Conservation (phyloP, 495 filamentous ascomycete genomes). For the Daldinia childiae region DNA sequence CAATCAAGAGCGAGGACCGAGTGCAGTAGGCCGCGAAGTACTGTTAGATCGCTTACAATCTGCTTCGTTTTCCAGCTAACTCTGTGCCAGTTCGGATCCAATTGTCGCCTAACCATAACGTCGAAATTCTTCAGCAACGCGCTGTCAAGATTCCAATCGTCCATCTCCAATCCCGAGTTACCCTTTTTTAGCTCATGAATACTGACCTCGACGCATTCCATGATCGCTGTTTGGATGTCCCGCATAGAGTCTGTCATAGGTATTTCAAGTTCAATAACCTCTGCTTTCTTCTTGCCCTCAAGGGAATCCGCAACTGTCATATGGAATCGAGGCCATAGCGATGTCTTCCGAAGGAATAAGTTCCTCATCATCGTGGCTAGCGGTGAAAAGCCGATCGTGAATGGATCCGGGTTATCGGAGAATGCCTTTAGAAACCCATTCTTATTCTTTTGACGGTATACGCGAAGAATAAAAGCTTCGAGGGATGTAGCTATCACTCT, state of each 20-base stretch:
- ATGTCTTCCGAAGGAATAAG: constrained; percentile 86
- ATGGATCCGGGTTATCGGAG: constrained; percentile 92
- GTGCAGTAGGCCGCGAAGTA: constrained; percentile 87
- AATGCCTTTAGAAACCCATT: constrained; percentile 94
- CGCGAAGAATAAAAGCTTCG: constrained; percentile 94
- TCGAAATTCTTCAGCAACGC: constrained; percentile 94
- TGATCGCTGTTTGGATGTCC: constrained; percentile 90
- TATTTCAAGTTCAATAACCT: constrained; percentile 97
- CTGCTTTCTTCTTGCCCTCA: constrained; percentile 92
- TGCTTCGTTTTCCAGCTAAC: constrained; percentile 94
- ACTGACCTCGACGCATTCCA: constrained; percentile 96
- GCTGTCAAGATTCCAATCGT: constrained; percentile 96
- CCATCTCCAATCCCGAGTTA: constrained; percentile 91
- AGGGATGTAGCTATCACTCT: constrained; percentile 85
- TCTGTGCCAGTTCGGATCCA: constrained; percentile 97
- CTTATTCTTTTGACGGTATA: constrained; percentile 94
- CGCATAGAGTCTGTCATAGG: constrained; percentile 95
- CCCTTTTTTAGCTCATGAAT: constrained; percentile 90
- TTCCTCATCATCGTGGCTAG: constrained; percentile 92
- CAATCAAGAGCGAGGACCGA: constrained; percentile 87
- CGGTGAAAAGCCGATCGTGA: constrained; percentile 88
- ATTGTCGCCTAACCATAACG: constrained; percentile 82
- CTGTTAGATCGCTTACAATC: constrained; percentile 87
- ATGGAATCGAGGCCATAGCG: constrained; percentile 96
- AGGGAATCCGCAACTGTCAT: constrained; percentile 85